Percentiles rank a stretch among this genome's conserved stretches.
Evolutionary conservation across 495 filamentous ascomycete genomes (phyloP).

Genomic region (Aspergillus kassunensis): DNA sequence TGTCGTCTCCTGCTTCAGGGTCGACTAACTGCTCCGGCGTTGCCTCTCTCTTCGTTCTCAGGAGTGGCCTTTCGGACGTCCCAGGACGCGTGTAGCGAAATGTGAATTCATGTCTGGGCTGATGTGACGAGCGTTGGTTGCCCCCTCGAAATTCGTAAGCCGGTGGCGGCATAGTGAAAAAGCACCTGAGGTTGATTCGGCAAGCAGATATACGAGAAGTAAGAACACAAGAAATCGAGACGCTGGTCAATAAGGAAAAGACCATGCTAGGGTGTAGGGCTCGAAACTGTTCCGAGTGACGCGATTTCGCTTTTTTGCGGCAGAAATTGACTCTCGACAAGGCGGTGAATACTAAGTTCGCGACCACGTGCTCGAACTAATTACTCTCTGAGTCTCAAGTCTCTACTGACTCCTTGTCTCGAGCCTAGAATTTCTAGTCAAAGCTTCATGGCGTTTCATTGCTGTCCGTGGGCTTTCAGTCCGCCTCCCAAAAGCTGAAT

Average conservation of each 20-base stretch:
- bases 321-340: slow-evolving; percentile 7
- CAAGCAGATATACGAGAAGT: background rate
- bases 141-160: slow-evolving; percentile 41
- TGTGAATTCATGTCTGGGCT: slow-evolving; percentile 38
- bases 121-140: slow-evolving; percentile 23
- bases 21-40: slow-evolving; percentile 37
- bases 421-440: no score
- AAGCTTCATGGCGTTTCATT: no score
- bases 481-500: slow-evolving; percentile 30
- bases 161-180: slow-evolving; percentile 20
- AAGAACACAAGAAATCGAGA: background rate
- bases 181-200: background rate
- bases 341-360: slow-evolving; percentile 11
- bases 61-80: slow-evolving; percentile 45
- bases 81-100: slow-evolving; percentile 38
- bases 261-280: background rate
- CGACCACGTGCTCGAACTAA: background rate
- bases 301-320: slow-evolving; percentile 2
- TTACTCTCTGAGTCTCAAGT: no score
- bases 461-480: slow-evolving; percentile 1
- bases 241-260: background rate
- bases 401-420: no score
- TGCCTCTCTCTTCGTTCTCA: slow-evolving; percentile 32
- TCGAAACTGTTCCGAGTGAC: background rate
- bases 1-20: slow-evolving; percentile 18